Percentiles rank a stretch among this genome's conserved stretches.
Conservation (phyloP, 805 yeast species). For the Phaffomyces thermotolerans region DNA sequence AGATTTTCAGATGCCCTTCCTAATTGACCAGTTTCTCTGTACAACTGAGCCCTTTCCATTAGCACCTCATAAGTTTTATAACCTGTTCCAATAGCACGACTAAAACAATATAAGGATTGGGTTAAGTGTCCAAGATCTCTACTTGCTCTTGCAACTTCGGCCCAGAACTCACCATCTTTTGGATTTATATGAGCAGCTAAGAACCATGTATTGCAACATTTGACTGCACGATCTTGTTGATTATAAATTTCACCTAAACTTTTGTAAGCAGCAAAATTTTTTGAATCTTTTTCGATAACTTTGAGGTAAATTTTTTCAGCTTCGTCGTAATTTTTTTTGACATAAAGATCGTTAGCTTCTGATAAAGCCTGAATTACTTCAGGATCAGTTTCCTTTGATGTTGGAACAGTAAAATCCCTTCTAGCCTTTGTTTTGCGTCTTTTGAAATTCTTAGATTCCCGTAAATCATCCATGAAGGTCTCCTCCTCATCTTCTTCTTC, state of each 20-base stretch:
- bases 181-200: conserved; percentile 73
- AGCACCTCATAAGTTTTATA: conserved; percentile 47
- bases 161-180: conserved; percentile 74
- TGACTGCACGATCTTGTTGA: conserved; percentile 55
- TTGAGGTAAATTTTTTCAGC: conserved; percentile 57
- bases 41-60: conserved; percentile 58
- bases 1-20: conserved; percentile 73
- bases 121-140: conserved; percentile 57
- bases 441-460: conserved; percentile 61
- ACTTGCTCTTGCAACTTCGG: conserved; percentile 62
- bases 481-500: conserved; percentile 35
- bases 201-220: conserved; percentile 76
- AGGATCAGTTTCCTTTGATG: conserved; percentile 50
- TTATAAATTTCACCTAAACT: conserved; percentile 81
- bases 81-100: conserved; percentile 47
- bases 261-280: conserved; percentile 77
- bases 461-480: conserved; percentile 52
- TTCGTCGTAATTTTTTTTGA: conserved; percentile 46
- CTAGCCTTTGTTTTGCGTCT: conserved; percentile 33
- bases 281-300: conserved; percentile 71
- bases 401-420: conserved; percentile 26
- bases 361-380: conserved; percentile 63
- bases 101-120: conserved; percentile 75
- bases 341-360: conserved; percentile 77
- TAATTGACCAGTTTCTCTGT: conserved; percentile 55